Evolutionary conservation across 202 grass and related monocot species (phyloP), one percentile per base, ranked within the genome.

Genomic region (Musa balbisiana): DNA sequence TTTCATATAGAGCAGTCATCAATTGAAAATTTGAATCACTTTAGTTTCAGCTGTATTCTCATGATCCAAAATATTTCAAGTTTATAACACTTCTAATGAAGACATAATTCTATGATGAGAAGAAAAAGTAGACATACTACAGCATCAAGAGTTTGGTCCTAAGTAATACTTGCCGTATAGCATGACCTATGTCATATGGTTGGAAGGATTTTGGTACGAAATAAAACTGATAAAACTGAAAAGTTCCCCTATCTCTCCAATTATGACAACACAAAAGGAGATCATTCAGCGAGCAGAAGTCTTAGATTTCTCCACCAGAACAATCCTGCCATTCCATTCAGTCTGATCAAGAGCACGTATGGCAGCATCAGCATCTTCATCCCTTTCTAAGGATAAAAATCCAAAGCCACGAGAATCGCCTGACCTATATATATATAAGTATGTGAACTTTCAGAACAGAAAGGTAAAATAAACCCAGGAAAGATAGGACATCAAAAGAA

Each of bases 291-390:
- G 89, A 11, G 75, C 55, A 55, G 87, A 78, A 64, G 85, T 82
- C 76, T 93, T 93, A 53, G 87, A 89, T 88, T 96, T 96, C 87
- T 96, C 89, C 75, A 96, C 92, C 75, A 92, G 87, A 81, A 96
- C 88, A 69, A 96, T 89, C 79, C 89, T 87, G 55, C 89, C 89
- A 76, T 89, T 96, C 92, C 92, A 96, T 64, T 84, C 86, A 24
- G 84, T 87, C 73, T 89, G 88, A n/a, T 96, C 87, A 49, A 90
- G 84, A 82, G 89, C 80, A 83, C 83, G 87, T 64, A 96, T 96
- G 74, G 92, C 89, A 77, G 84, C 92, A 86, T 96, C 92, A 10
- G 92, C 92, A 67, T 96, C 92, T 83, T 88, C 86, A 78, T 96
- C 88, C 80, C 63, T 96, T 75, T 86, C 92, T 81, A 96, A 76